phyloP scores from a whole-genome alignment of 352 stramenopile genomes.

The Globisporangium camurandrum region DNA sequence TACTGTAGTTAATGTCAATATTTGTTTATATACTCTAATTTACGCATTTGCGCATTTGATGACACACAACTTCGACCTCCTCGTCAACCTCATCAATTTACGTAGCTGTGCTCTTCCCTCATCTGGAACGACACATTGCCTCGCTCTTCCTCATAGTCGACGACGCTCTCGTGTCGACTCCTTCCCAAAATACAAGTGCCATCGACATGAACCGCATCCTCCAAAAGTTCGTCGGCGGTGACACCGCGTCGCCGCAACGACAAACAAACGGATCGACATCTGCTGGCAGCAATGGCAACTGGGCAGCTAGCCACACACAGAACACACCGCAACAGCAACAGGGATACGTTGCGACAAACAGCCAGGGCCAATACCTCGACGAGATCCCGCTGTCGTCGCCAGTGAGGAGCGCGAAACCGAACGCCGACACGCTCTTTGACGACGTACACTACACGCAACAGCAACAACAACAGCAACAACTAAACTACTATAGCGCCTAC shows the following conservation, averaged over 20 bases:
- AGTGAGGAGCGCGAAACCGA: slow-evolving; percentile 14
- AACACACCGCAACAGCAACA: slow-evolving; percentile 2
- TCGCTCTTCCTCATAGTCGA: background rate
- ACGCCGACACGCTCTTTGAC: slow-evolving; percentile 23
- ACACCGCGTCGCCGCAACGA: background rate
- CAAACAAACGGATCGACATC: background rate
- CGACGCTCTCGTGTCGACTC: background rate
- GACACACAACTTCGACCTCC: too few relatives aligned
- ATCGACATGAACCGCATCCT: slow-evolving; percentile 14
- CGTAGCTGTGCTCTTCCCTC: too few relatives aligned
- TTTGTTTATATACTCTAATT: too few relatives aligned
- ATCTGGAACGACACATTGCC: background rate
- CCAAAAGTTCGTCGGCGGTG: slow-evolving; percentile 13
- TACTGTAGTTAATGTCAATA: too few relatives aligned
- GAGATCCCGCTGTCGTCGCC: slow-evolving; percentile 26
- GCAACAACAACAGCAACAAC: slow-evolving; percentile 5
- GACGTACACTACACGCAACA: slow-evolving; percentile 10
- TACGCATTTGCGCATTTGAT: too few relatives aligned
- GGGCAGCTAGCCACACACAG: background rate
- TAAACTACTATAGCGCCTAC: slow-evolving; percentile 1
- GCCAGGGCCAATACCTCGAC: slow-evolving; percentile 11
- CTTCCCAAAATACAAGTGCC: background rate
- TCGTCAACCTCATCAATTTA: too few relatives aligned
- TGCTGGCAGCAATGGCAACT: background rate
- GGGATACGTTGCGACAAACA: slow-evolving; percentile 2